These are phyloP conservation scores for Raffaelea ambrosiae DNA, from an alignment of 2,329 filamentous ascomycete genomes.

Conservation along the genomic window DNA sequence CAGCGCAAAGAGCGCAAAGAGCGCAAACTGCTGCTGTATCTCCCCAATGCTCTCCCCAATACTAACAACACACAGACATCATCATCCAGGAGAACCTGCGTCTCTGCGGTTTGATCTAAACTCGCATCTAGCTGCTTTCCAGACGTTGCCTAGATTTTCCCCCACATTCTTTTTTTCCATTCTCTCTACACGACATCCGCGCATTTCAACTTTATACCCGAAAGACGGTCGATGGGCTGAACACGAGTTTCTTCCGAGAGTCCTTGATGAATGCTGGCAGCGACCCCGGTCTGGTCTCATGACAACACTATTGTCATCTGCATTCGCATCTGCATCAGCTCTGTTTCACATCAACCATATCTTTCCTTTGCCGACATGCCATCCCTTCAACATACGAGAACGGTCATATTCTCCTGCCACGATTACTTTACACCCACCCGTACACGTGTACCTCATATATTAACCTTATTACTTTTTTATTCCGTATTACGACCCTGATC, in stretches of 20 bases:
- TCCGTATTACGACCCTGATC: not conserved
- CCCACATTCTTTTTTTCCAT: constrained; percentile 10
- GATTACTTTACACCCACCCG: not conserved
- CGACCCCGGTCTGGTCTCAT: not conserved
- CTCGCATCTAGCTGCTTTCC: not conserved
- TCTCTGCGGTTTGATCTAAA: constrained; percentile 17
- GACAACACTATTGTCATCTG: not conserved
- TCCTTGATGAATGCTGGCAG: not conserved
- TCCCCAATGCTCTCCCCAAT: not conserved
- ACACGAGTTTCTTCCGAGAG: constrained; percentile 3
- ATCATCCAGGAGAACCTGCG: constrained; percentile 99
- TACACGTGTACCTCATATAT: too few relatives aligned
- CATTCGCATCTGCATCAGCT: too few relatives aligned
- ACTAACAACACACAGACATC: constrained; percentile 65
- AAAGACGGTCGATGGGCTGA: constrained; percentile 6
- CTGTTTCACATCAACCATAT: too few relatives aligned
- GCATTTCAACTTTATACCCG: constrained; percentile 9
- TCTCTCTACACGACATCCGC: constrained; percentile 1
- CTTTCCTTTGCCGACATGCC: too few relatives aligned
- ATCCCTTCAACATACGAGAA: too few relatives aligned
- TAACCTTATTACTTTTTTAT: constrained; percentile 18
- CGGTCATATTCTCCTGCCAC: constrained; percentile 21
- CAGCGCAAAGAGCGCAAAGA: too few relatives aligned
- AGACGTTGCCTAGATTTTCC: constrained; percentile 12
- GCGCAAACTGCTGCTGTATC: too few relatives aligned